Evolutionary conservation across 2,329 filamentous ascomycete genomes (phyloP).

Genomic region (Fusarium graminum): DNA sequence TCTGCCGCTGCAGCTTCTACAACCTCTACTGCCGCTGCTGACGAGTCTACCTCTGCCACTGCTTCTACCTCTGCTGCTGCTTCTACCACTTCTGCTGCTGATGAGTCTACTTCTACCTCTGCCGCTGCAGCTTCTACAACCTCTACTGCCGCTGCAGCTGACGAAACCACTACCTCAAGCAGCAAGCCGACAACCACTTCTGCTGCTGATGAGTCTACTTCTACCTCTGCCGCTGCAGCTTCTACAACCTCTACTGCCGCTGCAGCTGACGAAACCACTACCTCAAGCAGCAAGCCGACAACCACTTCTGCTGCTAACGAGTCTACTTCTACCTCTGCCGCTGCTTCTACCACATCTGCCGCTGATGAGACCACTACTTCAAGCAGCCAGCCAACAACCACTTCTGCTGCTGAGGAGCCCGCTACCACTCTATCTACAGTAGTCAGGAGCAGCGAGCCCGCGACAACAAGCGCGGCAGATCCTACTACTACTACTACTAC

Average conservation of each 20-base stretch:
- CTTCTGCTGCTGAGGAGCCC: too few species aligned
- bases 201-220: background rate
- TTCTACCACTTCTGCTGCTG: background rate
- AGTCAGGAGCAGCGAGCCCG: too few species aligned
- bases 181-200: background rate
- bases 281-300: background rate
- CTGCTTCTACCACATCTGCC: background rate
- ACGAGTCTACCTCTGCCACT: background rate
- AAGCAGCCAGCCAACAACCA: too few species aligned
- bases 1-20: too few species aligned
- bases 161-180: background rate
- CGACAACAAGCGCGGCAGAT: too few species aligned
- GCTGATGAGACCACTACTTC: constrained; percentile 4
- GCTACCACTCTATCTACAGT: too few species aligned
- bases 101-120: too few species aligned
- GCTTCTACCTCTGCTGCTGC: background rate
- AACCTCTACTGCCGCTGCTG: background rate
- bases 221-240: background rate
- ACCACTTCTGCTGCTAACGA: background rate
- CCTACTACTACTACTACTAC: too few species aligned
- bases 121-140: background rate
- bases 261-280: background rate
- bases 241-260: background rate
- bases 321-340: background rate
- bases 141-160: background rate